Percentiles rank a stretch among this genome's conserved stretches.
Evolutionary conservation across 768 basidiomycete species (phyloP).

Genomic region (Macrolepiota fuliginosa): DNA sequence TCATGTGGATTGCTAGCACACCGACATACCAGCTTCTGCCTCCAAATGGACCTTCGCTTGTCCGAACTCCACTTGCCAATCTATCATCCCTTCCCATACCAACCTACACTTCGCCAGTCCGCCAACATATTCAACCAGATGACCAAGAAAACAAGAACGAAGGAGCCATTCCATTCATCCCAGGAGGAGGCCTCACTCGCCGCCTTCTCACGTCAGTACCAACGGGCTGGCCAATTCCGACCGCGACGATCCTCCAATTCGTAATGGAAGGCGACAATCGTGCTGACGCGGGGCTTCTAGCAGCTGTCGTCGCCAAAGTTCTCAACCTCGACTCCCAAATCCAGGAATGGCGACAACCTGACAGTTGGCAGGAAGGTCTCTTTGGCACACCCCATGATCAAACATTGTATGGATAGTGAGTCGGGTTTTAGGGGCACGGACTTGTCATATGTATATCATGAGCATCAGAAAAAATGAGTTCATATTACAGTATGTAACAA

Average conservation of each 20-base stretch:
- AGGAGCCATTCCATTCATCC: conserved; percentile 63
- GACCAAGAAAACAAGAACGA: conserved; percentile 21
- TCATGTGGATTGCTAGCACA: conserved; percentile 38
- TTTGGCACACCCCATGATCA: conserved; percentile 76
- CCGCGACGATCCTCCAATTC: conserved; percentile 65
- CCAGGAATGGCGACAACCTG: conserved; percentile 58
- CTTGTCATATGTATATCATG: not conserved
- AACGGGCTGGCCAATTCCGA: conserved; percentile 47
- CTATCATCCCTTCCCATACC: conserved; percentile 50
- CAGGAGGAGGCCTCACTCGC: conserved; percentile 73
- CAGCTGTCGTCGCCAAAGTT: conserved; percentile 49
- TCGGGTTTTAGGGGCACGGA: not conserved
- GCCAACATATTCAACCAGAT: conserved; percentile 27
- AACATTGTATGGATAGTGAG: conserved; percentile 58
- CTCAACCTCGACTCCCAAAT: conserved; percentile 34
- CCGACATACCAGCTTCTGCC: conserved; percentile 62
- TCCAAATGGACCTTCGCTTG: conserved; percentile 40
- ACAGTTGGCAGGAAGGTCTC: conserved; percentile 63
- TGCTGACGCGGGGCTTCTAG: conserved; percentile 63
- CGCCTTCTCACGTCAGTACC: conserved; percentile 62
- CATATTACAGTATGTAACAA: not conserved
- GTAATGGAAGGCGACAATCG: conserved; percentile 84
- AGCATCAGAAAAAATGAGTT: conserved; percentile 5
- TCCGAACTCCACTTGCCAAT: conserved; percentile 38
- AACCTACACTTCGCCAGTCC: conserved; percentile 47